These are phyloP conservation scores for Diaporthe nobilis DNA, from an alignment of 2,329 filamentous ascomycete species.

Conservation along the genomic window DNA sequence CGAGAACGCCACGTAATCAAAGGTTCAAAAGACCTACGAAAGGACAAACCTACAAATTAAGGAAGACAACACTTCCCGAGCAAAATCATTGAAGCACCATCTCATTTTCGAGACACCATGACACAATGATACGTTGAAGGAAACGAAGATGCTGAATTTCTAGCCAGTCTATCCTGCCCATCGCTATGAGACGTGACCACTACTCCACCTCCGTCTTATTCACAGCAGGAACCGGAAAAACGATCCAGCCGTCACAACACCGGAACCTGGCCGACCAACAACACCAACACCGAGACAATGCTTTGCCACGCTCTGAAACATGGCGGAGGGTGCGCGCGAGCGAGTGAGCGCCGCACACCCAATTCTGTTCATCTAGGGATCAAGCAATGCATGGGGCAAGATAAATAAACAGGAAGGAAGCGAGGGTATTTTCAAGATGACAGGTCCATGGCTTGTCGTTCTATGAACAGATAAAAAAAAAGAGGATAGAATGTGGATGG, in stretches of 20 bases:
- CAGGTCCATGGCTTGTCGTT: conserved; percentile 6
- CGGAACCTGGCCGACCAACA: conserved; percentile 11
- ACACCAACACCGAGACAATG: conserved; percentile 30
- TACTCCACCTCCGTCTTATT: background rate
- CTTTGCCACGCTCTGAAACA: background rate
- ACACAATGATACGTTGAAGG: background rate
- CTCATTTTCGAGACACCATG: background rate
- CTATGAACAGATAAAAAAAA: conserved; percentile 1
- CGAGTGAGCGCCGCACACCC: background rate
- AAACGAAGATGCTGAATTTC: conserved; percentile 20
- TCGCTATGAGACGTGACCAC: background rate
- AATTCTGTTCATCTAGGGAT: background rate
- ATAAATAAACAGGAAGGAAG: background rate
- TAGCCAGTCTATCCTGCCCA: conserved; percentile 6
- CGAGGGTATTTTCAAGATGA: conserved; percentile 22
- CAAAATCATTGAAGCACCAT: background rate
- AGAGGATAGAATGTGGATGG: background rate
- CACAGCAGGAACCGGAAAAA: background rate
- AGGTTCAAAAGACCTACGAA: background rate
- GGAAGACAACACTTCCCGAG: too few species aligned
- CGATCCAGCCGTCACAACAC: conserved; percentile 2
- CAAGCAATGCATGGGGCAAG: conserved; percentile 10
- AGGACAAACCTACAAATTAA: too few species aligned
- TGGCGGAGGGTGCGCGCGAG: background rate
- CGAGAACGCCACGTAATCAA: background rate